phyloP scores from a whole-genome alignment of 805 yeast species.

The Candida fluviatilis region DNA sequence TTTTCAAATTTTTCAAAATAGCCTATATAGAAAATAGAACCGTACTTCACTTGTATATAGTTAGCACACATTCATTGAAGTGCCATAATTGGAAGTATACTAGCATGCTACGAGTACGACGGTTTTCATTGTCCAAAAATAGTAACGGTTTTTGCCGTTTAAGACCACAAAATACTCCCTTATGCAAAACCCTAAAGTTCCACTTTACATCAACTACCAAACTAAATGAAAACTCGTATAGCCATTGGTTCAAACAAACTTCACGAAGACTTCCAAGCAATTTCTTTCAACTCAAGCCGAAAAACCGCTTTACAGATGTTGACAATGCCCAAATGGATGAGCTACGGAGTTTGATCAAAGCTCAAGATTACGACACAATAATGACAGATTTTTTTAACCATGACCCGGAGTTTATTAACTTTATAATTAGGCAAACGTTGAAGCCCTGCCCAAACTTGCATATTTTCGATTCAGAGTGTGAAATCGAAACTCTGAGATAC shows the following conservation, averaged over 20 bases:
- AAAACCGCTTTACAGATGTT: neutral
- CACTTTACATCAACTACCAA: neutral
- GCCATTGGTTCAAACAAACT: neutral
- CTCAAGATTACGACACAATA: constrained; percentile 5
- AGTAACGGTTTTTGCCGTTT: neutral
- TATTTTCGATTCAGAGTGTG: constrained; percentile 5
- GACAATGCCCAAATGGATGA: neutral
- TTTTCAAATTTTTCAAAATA: neutral
- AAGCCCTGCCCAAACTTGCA: constrained; percentile 7
- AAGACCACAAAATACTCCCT: neutral
- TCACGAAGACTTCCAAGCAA: neutral
- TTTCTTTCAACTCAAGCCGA: neutral
- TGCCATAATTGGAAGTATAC: neutral
- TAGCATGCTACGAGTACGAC: neutral
- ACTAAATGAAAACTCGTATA: neutral
- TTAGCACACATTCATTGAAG: neutral
- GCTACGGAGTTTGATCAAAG: neutral
- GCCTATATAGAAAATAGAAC: neutral
- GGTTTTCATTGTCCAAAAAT: neutral
- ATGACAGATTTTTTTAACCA: constrained; percentile 7
- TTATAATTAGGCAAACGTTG: constrained; percentile 8
- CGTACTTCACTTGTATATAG: neutral
- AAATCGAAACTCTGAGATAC: constrained; percentile 10
- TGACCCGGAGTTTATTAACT: constrained; percentile 4
- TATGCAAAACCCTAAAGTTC: neutral